phyloP scores from a whole-genome alignment of 495 filamentous ascomycete genomes.

The Penicillium nucicola region DNA sequence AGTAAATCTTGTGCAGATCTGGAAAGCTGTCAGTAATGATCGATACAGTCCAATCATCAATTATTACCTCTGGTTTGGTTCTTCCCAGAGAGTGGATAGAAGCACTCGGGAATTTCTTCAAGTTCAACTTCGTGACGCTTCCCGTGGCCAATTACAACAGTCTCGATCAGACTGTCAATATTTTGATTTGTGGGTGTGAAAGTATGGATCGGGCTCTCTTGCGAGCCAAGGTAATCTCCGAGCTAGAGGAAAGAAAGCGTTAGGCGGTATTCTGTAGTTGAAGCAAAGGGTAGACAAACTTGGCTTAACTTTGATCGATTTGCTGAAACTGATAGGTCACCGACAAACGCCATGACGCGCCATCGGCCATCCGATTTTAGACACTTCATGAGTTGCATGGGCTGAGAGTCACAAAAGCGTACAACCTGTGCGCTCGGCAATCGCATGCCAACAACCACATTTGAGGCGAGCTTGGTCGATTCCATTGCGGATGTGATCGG shows the following conservation, averaged over 20 bases:
- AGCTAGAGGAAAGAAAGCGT: constrained; percentile 22
- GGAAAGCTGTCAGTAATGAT: not conserved
- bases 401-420: constrained; percentile 56
- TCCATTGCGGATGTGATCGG: constrained; percentile 35
- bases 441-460: constrained; percentile 53
- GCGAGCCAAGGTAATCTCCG: constrained; percentile 33
- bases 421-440: constrained; percentile 59
- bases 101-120: constrained; percentile 55
- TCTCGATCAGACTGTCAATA: constrained; percentile 59
- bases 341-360: constrained; percentile 53
- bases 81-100: constrained; percentile 56
- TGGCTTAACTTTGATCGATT: constrained; percentile 35
- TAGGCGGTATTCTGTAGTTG: not conserved
- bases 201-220: constrained; percentile 32
- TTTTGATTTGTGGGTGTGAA: constrained; percentile 47
- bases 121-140: constrained; percentile 54
- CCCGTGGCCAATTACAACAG: constrained; percentile 52
- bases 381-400: constrained; percentile 47
- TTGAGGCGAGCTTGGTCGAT: constrained; percentile 35
- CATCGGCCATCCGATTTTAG: constrained; percentile 59
- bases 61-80: constrained; percentile 55
- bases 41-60: not conserved
- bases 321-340: constrained; percentile 48
- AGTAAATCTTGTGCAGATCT: constrained; percentile 63
- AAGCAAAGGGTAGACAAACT: constrained; percentile 30